These are phyloP conservation scores for Hebeloma cylindrosporum DNA, from an alignment of 768 basidiomycete species.

Conservation along the genomic window DNA sequence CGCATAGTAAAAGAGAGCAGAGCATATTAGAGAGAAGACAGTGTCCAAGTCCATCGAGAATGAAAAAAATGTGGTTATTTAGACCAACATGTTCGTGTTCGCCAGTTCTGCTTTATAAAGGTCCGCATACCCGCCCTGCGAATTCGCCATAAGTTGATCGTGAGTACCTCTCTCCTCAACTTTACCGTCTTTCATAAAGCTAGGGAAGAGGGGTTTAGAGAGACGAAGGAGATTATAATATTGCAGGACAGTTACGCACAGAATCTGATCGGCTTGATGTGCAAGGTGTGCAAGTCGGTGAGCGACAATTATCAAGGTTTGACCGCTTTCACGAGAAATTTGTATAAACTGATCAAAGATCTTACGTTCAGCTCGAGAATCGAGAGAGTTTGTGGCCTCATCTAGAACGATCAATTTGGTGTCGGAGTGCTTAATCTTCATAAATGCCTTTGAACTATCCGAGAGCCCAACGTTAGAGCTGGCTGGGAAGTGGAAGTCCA, in stretches of 20 bases:
- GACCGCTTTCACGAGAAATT: constrained; percentile 39
- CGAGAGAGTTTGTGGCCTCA: constrained; percentile 56
- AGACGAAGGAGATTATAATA: neutral
- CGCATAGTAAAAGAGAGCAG: too few species aligned
- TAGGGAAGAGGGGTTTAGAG: constrained; percentile 19
- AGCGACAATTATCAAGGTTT: constrained; percentile 54
- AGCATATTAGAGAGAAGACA: too few species aligned
- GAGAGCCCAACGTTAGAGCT: neutral
- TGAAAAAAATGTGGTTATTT: neutral
- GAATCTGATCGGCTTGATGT: constrained; percentile 46
- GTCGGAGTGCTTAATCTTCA: constrained; percentile 35
- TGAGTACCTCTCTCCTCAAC: constrained; percentile 41
- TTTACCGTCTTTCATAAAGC: constrained; percentile 42
- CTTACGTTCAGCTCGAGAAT: constrained; percentile 50
- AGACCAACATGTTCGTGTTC: constrained; percentile 12
- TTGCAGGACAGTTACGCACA: constrained; percentile 39
- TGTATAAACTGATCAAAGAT: constrained; percentile 40
- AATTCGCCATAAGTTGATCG: constrained; percentile 32
- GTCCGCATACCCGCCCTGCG: constrained; percentile 38
- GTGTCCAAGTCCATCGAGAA: neutral
- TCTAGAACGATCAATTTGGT: constrained; percentile 51
- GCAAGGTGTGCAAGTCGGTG: constrained; percentile 52
- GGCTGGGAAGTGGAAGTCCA: neutral
- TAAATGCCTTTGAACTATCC: constrained; percentile 45
- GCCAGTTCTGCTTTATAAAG: constrained; percentile 38